phyloP scores from a whole-genome alignment of 2,329 filamentous ascomycete genomes.

The Geosmithia flava region DNA sequence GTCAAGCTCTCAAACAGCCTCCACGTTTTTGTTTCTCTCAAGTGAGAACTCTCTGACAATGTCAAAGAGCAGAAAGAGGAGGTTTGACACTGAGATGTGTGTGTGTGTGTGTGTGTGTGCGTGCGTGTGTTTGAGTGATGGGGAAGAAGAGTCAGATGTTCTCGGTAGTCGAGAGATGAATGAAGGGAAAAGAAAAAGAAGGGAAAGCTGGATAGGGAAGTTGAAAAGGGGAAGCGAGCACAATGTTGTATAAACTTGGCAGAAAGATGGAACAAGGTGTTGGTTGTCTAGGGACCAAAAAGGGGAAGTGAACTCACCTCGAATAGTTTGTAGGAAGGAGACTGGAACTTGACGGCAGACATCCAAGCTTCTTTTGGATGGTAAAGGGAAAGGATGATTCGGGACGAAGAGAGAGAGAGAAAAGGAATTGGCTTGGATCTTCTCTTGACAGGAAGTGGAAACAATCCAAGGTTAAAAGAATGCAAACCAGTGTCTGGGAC shows the following conservation, averaged over 20 bases:
- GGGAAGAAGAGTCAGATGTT: background rate
- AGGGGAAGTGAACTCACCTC: slow-evolving; percentile 33
- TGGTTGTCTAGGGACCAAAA: slow-evolving; percentile 7
- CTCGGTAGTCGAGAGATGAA: background rate
- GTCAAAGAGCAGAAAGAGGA: background rate
- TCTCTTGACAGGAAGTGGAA: slow-evolving; percentile 10
- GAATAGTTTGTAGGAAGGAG: slow-evolving; percentile 43
- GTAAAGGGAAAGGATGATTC: slow-evolving; percentile 15
- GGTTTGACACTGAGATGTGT: no score
- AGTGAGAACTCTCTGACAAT: background rate
- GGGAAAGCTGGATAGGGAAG: background rate
- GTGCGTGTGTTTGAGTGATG: no score
- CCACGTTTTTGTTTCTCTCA: background rate
- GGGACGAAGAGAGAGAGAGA: slow-evolving; percentile 13
- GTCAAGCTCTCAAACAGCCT: background rate
- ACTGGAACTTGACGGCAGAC: slow-evolving; percentile 45
- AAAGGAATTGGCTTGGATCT: slow-evolving; percentile 18
- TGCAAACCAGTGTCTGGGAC: slow-evolving; percentile 24
- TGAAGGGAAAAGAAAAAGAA: background rate
- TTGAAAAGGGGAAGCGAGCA: background rate
- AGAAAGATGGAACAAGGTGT: slow-evolving; percentile 17
- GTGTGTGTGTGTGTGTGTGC: no score
- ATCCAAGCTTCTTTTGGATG: slow-evolving; percentile 28
- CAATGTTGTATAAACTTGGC: background rate
- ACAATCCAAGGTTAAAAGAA: slow-evolving; percentile 10